Evolutionary conservation across 2,329 filamentous ascomycete species (phyloP), one percentile per base, ranked within the genome.

Genomic region (Claviceps capensis): DNA sequence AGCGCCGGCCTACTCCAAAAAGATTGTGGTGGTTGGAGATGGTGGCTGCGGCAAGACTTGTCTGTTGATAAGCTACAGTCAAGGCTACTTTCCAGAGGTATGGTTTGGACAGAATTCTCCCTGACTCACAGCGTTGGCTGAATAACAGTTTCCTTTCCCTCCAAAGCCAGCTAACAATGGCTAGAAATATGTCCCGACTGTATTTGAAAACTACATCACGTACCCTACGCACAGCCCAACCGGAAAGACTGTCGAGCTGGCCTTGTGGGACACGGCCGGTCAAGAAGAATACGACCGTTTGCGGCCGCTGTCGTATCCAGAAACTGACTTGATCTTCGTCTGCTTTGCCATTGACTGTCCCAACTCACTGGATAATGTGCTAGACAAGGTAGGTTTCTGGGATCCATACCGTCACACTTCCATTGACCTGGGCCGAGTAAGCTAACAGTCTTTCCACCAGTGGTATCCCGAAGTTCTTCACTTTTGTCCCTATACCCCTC

Each of bases 151-250:
- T 9, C 30, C 30, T 34, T 34, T 34, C 30, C 30, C 30, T 4
- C 4, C 3, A 34, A 34, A 4, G 30, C n/a, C 26, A 38, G 43
- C 53, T 52, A n/a, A 54, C 37, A 9, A 16, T 30, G 40, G 22
- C 23, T 63, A 98, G 93, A 97, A 96, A 97, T 98, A 98, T 63
- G 93, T 98, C 42, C 93, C 93, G 4, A 98, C 93, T 2, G 93
- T 98, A 50, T 98, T 98, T 68, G 93, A 98, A 67, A 98, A 98
- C 75, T 98, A 98, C 79, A 97, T 98, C 72, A 96, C 93, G 51
- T 91, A 95, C 69, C 94, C 91, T 53, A 86, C 83, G 54, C 93
- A 98, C 71, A 81, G 83, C 58, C 81, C 83, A 45, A 87, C 85
- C 13, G 90, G 91, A 64, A 97, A 96, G 77, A 90, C 85, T 53